phyloP scores from a whole-genome alignment of 225 moss, liverwort and hornwort genomes.

The Polytrichum commune region DNA sequence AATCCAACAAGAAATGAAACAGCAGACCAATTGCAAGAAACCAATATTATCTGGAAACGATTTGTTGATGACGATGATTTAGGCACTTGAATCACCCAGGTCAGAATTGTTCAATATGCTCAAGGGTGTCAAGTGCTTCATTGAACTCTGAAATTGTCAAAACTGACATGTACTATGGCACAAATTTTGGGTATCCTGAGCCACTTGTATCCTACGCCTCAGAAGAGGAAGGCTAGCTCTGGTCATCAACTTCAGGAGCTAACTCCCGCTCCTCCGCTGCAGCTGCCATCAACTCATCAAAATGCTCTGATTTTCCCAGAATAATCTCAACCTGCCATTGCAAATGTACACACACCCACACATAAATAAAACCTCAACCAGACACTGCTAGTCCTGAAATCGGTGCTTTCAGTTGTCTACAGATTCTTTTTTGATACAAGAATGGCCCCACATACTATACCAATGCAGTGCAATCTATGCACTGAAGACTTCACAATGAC shows the following conservation, averaged over 20 bases:
- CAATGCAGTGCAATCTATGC: too few species aligned
- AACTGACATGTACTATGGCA: constrained; percentile 58
- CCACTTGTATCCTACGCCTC: constrained; percentile 46
- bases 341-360: too few species aligned
- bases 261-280: constrained; percentile 91
- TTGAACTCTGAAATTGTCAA: constrained; percentile 53
- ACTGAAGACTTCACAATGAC: too few species aligned
- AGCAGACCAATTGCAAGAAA: too few species aligned
- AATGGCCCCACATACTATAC: too few species aligned
- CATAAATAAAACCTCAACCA: too few species aligned
- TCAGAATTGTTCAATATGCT: constrained; percentile 35
- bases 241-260: constrained; percentile 83
- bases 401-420: too few species aligned
- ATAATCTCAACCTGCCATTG: constrained; percentile 76
- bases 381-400: too few species aligned
- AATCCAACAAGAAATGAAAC: too few species aligned
- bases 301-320: constrained; percentile 88
- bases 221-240: constrained; percentile 35
- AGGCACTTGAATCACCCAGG: constrained; percentile 14
- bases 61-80: neutral
- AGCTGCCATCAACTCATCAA: constrained; percentile 95
- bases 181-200: constrained; percentile 29
- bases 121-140: constrained; percentile 52
- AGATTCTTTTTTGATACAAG: too few species aligned
- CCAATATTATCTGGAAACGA: too few species aligned